phyloP scores from a whole-genome alignment of 768 basidiomycete genomes.

The Mycena floridula region DNA sequence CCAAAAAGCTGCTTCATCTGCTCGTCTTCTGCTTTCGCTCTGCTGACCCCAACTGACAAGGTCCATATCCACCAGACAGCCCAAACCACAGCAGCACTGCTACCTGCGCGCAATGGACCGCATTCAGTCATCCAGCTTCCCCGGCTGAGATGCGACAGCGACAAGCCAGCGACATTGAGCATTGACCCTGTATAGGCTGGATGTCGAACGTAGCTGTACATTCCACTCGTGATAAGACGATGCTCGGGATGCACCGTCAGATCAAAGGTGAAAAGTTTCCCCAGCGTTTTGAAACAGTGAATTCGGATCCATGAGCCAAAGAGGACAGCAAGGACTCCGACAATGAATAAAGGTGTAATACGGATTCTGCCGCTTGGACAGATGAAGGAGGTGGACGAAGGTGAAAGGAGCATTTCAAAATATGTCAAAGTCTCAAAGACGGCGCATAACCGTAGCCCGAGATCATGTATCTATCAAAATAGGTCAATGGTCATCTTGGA shows the following conservation, averaged over 20 bases:
- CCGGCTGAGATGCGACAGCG: slow-evolving; percentile 37
- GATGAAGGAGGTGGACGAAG: no score
- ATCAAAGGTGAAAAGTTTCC: slow-evolving; percentile 52
- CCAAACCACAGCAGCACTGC: slow-evolving; percentile 20
- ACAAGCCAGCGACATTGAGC: slow-evolving; percentile 38
- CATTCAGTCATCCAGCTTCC: slow-evolving; percentile 40
- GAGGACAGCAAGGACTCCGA: no score
- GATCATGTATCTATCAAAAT: no score
- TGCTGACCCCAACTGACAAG: slow-evolving; percentile 33
- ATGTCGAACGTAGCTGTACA: slow-evolving; percentile 48
- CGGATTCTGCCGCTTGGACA: no score
- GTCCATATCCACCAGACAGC: slow-evolving; percentile 38
- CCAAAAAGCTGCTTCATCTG: slow-evolving; percentile 38
- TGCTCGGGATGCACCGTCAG: slow-evolving; percentile 48
- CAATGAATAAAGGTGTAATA: no score
- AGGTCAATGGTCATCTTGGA: no score
- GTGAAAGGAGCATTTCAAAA: no score
- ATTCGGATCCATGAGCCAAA: no score
- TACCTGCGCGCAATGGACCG: slow-evolving; percentile 19
- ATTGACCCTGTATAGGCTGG: slow-evolving; percentile 50
- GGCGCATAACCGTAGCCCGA: no score
- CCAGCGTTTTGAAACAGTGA: slow-evolving; percentile 51
- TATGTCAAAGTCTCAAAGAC: no score
- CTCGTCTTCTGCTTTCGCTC: slow-evolving; percentile 41
- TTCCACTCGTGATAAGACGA: slow-evolving; percentile 42